Evolutionary conservation across 108 stramenopile species (phyloP).

Genomic region (Fragilariopsis cylindrus): DNA sequence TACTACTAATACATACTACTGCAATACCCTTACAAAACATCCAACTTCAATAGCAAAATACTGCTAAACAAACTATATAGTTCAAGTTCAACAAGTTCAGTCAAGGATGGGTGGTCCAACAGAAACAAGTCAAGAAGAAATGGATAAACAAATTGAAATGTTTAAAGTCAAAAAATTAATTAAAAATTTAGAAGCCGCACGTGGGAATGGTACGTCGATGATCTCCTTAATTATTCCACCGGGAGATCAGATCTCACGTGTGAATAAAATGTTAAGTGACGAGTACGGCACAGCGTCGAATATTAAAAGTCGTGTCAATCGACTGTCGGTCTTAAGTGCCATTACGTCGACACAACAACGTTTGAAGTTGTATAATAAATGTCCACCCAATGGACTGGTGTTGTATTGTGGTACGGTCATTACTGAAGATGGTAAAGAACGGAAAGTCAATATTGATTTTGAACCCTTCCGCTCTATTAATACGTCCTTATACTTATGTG

Average conservation of each 20-base stretch:
- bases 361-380: conserved; percentile 95
- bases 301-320: conserved; percentile 98
- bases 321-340: conserved; percentile 96
- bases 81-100: too few relatives aligned
- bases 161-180: conserved; percentile 99
- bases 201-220: conserved; percentile 99
- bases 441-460: conserved; percentile 97
- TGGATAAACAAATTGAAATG: conserved; percentile 91
- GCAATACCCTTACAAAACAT: too few relatives aligned
- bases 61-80: not conserved
- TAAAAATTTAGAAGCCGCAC: conserved; percentile 91
- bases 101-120: conserved; percentile 39
- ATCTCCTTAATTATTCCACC: conserved; percentile 98
- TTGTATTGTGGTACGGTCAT: conserved; percentile 98
- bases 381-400: conserved; percentile 96
- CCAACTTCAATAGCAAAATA: too few relatives aligned
- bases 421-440: conserved; percentile 99
- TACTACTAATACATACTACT: too few relatives aligned
- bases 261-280: conserved; percentile 97
- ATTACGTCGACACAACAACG: conserved; percentile 99
- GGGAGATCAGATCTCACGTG: conserved; percentile 92
- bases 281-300: conserved; percentile 99
- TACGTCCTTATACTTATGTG: conserved; percentile 98
- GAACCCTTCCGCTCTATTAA: conserved; percentile 99
- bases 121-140: conserved; percentile 44